Evolutionary conservation across 73 alveolate species (phyloP).

Genomic region (Tetrahymena borealis): DNA sequence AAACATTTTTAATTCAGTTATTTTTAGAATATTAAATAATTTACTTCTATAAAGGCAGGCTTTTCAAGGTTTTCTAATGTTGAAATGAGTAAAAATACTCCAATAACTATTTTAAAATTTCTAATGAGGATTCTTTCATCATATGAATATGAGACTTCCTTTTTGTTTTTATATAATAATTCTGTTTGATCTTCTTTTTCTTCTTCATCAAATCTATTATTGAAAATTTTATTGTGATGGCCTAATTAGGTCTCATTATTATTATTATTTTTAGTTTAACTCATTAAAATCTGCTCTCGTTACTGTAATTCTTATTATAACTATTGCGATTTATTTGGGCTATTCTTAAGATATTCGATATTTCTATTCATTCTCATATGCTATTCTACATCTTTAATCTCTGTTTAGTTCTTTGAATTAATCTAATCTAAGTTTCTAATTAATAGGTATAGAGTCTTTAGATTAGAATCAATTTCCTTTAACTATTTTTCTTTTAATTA

Average conservation of each 20-base stretch:
- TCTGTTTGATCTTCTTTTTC: background rate
- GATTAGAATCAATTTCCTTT: background rate
- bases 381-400: background rate
- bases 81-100: background rate
- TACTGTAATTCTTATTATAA: background rate
- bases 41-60: background rate
- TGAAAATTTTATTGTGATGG: background rate
- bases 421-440: background rate
- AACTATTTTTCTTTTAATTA: background rate
- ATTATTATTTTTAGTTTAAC: background rate
- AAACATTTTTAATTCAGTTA: too few species aligned
- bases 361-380: background rate
- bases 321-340: background rate
- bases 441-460: background rate
- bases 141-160: background rate
- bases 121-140: background rate
- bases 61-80: background rate
- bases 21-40: too few species aligned
- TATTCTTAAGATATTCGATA: background rate
- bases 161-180: background rate
- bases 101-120: background rate
- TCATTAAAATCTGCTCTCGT: background rate
- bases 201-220: background rate
- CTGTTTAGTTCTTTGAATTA: background rate
- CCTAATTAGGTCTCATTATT: background rate